Conservation (phyloP, 768 basidiomycete genomes). For the Mycena galericulata region DNA sequence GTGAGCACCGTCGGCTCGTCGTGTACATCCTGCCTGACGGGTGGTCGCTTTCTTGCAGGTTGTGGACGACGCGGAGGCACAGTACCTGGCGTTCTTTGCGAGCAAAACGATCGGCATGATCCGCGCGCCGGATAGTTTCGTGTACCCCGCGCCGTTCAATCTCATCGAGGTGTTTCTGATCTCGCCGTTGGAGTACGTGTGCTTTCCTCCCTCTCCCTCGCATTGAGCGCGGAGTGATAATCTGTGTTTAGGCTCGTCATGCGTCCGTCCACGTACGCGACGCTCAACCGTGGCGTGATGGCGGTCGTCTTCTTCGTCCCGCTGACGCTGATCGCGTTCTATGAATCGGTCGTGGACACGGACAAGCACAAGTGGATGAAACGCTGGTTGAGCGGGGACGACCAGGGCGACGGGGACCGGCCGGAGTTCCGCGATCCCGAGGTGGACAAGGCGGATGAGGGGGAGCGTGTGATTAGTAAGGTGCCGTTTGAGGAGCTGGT, state of each 20-base stretch:
- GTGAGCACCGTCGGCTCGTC: slow-evolving; percentile 53
- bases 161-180: slow-evolving; percentile 84
- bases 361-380: slow-evolving; percentile 72
- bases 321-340: slow-evolving; percentile 77
- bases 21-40: slow-evolving; percentile 4
- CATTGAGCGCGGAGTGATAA: slow-evolving; percentile 8
- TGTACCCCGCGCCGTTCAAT: slow-evolving; percentile 95
- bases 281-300: slow-evolving; percentile 87
- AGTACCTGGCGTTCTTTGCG: slow-evolving; percentile 93
- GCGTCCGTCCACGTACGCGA: slow-evolving; percentile 63
- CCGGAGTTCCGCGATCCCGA: slow-evolving; percentile 69
- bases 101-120: slow-evolving; percentile 89
- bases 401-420: slow-evolving; percentile 69
- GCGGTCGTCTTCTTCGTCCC: slow-evolving; percentile 84
- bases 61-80: slow-evolving; percentile 86
- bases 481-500: slow-evolving; percentile 78
- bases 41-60: slow-evolving; percentile 69
- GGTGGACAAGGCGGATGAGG: slow-evolving; percentile 64
- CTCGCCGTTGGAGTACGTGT: slow-evolving; percentile 86
- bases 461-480: slow-evolving; percentile 74
- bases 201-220: slow-evolving; percentile 7
- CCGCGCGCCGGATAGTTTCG: slow-evolving; percentile 85
- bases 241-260: slow-evolving; percentile 57
- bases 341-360: slow-evolving; percentile 69
- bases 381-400: slow-evolving; percentile 71